Percentiles rank a stretch among this genome's conserved stretches.
Conservation (phyloP, 2,329 filamentous ascomycete genomes). For the Penicillium sumatraense region DNA sequence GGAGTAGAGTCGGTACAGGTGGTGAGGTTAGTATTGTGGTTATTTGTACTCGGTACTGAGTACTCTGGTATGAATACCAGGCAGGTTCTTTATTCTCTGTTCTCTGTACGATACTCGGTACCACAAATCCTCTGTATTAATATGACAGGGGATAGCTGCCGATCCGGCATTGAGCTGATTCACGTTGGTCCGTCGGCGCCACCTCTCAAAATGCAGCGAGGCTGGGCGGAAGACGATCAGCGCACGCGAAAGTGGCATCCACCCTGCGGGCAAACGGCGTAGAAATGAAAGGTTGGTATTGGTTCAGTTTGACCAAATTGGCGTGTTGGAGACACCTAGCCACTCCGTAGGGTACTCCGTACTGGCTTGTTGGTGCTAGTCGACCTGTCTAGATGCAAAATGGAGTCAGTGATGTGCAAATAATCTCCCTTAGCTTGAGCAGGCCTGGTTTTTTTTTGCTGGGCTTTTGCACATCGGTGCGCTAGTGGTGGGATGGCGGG, state of each 20-base stretch:
- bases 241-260: constrained; percentile 8
- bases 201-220: not conserved
- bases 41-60: not conserved
- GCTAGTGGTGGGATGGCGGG: constrained; percentile 12
- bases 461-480: not conserved
- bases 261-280: constrained; percentile 2
- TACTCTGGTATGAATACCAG: too few species aligned
- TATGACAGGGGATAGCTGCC: constrained; percentile 3
- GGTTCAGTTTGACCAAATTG: too few species aligned
- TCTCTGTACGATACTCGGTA: too few species aligned
- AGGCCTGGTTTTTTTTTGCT: not conserved
- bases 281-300: too few species aligned
- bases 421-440: constrained; percentile 15
- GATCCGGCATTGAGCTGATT: not conserved
- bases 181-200: too few species aligned
- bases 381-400: not conserved
- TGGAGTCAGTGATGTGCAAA: constrained; percentile 18
- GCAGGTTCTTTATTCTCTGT: too few species aligned
- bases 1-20: too few species aligned
- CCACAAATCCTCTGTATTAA: too few species aligned
- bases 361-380: too few species aligned
- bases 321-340: too few species aligned
- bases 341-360: not conserved
- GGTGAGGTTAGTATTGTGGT: too few species aligned
- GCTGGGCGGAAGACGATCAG: not conserved